Percentiles rank a stretch among this genome's conserved stretches.
Conservation (phyloP, 129 eudicot species). For the Silybum marianum region DNA sequence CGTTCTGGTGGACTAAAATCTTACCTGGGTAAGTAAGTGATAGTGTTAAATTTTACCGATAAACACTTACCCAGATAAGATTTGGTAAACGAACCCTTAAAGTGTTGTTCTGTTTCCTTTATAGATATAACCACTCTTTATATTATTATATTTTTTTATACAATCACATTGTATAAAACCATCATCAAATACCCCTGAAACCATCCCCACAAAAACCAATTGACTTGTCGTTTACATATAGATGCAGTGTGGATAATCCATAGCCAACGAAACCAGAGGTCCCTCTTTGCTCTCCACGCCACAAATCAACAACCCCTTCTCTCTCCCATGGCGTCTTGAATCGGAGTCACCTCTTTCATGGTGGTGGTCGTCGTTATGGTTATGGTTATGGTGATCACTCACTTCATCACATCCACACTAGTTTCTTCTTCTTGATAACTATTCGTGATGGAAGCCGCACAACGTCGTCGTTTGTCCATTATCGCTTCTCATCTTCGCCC, state of each 20-base stretch:
- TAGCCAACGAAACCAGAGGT: slow-evolving; percentile 28
- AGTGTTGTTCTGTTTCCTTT: too few relatives aligned
- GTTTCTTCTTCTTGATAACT: slow-evolving; percentile 1
- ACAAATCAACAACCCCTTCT: slow-evolving; percentile 5
- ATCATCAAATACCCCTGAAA: too few relatives aligned
- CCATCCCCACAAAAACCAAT: too few relatives aligned
- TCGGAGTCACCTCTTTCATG: background rate
- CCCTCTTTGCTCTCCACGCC: slow-evolving; percentile 14
- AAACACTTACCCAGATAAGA: too few relatives aligned
- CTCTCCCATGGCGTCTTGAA: slow-evolving; percentile 3
- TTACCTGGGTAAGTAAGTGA: too few relatives aligned
- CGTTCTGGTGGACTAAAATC: too few relatives aligned
- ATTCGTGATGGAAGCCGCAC: slow-evolving; percentile 43
- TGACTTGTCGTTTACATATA: slow-evolving; percentile 26
- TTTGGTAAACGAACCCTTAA: too few relatives aligned
- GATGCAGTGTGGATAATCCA: slow-evolving; percentile 27
- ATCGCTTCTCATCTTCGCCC: slow-evolving; percentile 58
- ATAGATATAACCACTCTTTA: too few relatives aligned
- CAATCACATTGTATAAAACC: too few relatives aligned
- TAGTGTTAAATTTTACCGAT: too few relatives aligned
- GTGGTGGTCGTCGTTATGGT: background rate
- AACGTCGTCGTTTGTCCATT: slow-evolving; percentile 60
- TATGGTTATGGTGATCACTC: slow-evolving; percentile 14
- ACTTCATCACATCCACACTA: slow-evolving; percentile 15
- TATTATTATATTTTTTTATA: too few relatives aligned